Conservation (phyloP, 371 early-diverging fungal species). For the Rhizopus stolonifer region DNA sequence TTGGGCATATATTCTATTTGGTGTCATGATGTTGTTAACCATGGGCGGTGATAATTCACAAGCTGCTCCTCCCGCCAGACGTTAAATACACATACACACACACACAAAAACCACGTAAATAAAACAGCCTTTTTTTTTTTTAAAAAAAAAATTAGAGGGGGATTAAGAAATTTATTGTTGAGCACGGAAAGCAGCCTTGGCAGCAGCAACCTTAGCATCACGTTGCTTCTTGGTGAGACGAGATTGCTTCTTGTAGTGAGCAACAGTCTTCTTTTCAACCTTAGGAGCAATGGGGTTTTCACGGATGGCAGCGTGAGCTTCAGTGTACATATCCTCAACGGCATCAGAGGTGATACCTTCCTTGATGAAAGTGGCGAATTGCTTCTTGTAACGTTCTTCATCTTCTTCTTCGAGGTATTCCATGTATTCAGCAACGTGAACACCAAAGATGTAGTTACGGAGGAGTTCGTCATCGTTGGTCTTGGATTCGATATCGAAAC, state of each 20-base stretch:
- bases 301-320: constrained; percentile 95
- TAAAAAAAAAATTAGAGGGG: not conserved
- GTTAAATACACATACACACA: no score
- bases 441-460: constrained; percentile 98
- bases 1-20: constrained; percentile 12
- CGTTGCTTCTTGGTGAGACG: constrained; percentile 86
- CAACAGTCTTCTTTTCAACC: constrained; percentile 73
- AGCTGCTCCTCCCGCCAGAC: not conserved
- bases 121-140: not conserved
- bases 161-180: constrained; percentile 13
- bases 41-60: not conserved
- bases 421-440: constrained; percentile 99
- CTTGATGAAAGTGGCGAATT: constrained; percentile 97
- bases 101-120: not conserved
- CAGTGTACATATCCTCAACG: constrained; percentile 95
- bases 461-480: constrained; percentile 94
- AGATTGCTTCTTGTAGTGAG: constrained; percentile 55
- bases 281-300: constrained; percentile 77
- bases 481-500: constrained; percentile 92
- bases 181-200: constrained; percentile 79
- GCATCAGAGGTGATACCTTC: constrained; percentile 89
- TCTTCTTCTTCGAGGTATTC: constrained; percentile 97
- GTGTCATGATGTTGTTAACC: not conserved
- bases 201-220: constrained; percentile 85
- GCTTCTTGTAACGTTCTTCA: constrained; percentile 96